Base-by-base conservation (phyloP, 2,329 filamentous ascomycete species). In the Paradendryphiella salina region DNA sequence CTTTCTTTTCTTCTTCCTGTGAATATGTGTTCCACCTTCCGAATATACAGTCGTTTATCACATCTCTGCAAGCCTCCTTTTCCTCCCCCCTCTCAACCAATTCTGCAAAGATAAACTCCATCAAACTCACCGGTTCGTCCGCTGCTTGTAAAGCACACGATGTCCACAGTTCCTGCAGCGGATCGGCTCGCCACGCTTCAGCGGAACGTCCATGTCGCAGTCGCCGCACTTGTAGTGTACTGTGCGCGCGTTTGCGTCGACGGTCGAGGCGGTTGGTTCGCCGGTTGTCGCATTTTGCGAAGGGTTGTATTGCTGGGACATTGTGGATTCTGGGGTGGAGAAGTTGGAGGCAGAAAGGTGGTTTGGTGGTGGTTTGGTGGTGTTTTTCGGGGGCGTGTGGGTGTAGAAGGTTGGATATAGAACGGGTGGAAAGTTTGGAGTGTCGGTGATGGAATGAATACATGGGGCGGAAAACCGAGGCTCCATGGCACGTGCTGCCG, bases 101-200 rank as follows among this genome's bases (percentile, higher is more conserved):
- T n/a, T n/a, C n/a, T n/a, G 17, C 29, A 4, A 26, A n/a, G 42
- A 36, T 14, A 43, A 43, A 26, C 26, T 18, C 32, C n/a, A 2
- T 26, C 18, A 33, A 38, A 77, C 87, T 76, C 73, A 96, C 94
- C 94, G 85, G 82, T 96, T 96, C 36, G 94, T 99, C 71, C 94
- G 80, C 83, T 96, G 90, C 84, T 99, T 99, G 78, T 97, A 97
- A 62, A 99, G 77, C 55, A 99, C 91, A 60, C 94, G 86, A 69
- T 96, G 94, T 6, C 94, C 94, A 74, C 94, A 99, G 76, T 92
- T 89, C 74, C 89, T 88, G 81, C 91, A 96, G 21, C 90, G 82
- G 62, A 96, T 93, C 28, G 87, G 85, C 66, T 94, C 90, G 56
- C 85, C 87, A 61, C 86, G 84, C 75, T 88, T 87, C 63, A 96